A percentile compares a stretch with the other conserved stretches of the same genome.
These are phyloP conservation scores for Casaregolazyma suthepensis DNA, from an alignment of 1,139 yeast species.

Conservation along the genomic window DNA sequence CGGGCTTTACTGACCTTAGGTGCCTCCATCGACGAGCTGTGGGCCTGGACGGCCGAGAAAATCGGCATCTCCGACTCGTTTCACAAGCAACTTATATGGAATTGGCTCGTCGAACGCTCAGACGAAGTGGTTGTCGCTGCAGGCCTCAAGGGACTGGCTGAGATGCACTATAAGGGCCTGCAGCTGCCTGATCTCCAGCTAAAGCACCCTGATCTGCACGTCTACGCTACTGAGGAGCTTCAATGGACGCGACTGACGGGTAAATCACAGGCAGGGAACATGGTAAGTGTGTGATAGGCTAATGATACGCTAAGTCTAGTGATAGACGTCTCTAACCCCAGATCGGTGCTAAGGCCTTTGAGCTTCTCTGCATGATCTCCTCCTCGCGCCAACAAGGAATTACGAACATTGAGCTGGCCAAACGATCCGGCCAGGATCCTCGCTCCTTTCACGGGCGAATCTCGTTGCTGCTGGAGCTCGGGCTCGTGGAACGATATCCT, in stretches of 20 bases:
- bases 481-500: slow-evolving; percentile 32
- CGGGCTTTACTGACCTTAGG: slow-evolving; percentile 18
- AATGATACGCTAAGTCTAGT: no score
- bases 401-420: slow-evolving; percentile 33
- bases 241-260: slow-evolving; percentile 36
- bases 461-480: slow-evolving; percentile 27
- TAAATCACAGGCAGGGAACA: slow-evolving; percentile 26
- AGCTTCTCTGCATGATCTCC: slow-evolving; percentile 33
- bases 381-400: slow-evolving; percentile 33
- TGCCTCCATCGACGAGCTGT: slow-evolving; percentile 25
- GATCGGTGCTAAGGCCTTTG: slow-evolving; percentile 33
- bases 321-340: slow-evolving; percentile 7
- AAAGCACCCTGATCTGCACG: slow-evolving; percentile 22
- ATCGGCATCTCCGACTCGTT: slow-evolving; percentile 24
- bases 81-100: slow-evolving; percentile 26
- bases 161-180: slow-evolving; percentile 14
- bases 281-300: slow-evolving; percentile 13
- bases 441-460: slow-evolving; percentile 36
- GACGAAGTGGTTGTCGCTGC: slow-evolving; percentile 23
- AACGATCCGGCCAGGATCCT: slow-evolving; percentile 36
- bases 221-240: slow-evolving; percentile 31
- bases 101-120: slow-evolving; percentile 25
- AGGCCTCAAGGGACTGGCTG: slow-evolving; percentile 12
- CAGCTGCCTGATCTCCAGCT: slow-evolving; percentile 13
- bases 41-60: slow-evolving; percentile 23